These are phyloP conservation scores for Salix purpurea DNA, from an alignment of 345 rosid species.

Conservation along the genomic window DNA sequence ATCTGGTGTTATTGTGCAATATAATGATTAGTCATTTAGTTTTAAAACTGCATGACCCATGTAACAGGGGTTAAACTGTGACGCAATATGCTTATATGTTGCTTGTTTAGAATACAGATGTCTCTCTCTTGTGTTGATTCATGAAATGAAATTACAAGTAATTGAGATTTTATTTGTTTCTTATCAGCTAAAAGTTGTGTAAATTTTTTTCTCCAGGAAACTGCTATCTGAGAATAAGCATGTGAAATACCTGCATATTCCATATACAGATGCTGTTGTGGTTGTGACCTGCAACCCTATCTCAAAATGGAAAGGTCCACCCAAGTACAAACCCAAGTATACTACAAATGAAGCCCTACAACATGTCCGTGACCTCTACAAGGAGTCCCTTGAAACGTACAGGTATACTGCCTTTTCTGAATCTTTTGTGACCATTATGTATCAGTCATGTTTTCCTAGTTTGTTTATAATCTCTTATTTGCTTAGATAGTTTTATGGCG, in stretches of 20 bases:
- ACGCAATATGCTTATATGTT: background rate
- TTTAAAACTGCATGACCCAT: conserved; percentile 1
- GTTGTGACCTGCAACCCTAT: conserved; percentile 91
- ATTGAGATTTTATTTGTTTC: conserved; percentile 4
- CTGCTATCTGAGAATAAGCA: conserved; percentile 83
- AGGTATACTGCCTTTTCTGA: conserved; percentile 37
- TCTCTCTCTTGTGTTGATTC: background rate
- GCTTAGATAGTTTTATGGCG: background rate
- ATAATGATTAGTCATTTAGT: background rate
- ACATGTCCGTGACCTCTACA: conserved; percentile 64
- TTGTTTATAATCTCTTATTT: background rate
- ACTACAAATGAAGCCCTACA: conserved; percentile 66
- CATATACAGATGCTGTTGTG: conserved; percentile 78
- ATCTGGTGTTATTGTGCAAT: background rate
- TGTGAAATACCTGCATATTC: conserved; percentile 84
- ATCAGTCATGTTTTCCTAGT: background rate
- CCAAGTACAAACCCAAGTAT: conserved; percentile 74
- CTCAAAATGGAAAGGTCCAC: conserved; percentile 83
- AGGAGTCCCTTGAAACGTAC: conserved; percentile 63
- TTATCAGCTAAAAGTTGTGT: background rate
- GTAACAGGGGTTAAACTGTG: background rate
- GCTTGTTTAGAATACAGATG: background rate
- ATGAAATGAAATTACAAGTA: background rate
- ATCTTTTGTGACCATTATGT: background rate
- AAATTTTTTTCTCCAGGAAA: conserved; percentile 50